Base-by-base conservation (phyloP, 768 basidiomycete genomes). In the Amanita molliuscula region DNA sequence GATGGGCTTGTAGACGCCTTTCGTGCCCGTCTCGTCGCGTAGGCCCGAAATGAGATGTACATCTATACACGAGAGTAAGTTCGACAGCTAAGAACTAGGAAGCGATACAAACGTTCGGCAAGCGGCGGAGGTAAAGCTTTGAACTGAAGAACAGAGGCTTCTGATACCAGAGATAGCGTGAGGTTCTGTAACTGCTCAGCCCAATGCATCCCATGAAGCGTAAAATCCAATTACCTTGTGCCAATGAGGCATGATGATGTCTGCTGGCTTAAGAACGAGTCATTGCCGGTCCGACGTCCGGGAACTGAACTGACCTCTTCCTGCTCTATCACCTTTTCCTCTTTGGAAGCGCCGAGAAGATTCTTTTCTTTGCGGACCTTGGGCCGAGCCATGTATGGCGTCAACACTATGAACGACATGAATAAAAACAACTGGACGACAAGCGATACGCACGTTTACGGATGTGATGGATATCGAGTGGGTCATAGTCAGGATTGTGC, bases 331-430 rank as follows among this genome's bases (percentile, higher is more conserved):
- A 59, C 69, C 41, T 59, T 63, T 15, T 65, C 65, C 37, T 71
- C 71, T 9, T 65, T 63, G 9, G 66, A 65, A 9, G 66, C 65
- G 55, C 65, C 62, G 16, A 97, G 67, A 10, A 99, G 77, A 50
- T 81, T 92, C 67, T 93, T 89, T 65, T 82, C 82, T 59, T 88
- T 92, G 28, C 92, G 76, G 7, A 76, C 64, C 62, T 86, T 92
- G 18, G 69, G 58, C 58, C 79, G 84, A 5, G 84, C 77, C 28
- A 86, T 57, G 63, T 92, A 94, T n/a, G 88, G 81, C 1, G 90
- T 95, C 55, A 99, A 68, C 25, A 85, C 94, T 96, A 16, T 49
- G 29, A 41, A 31, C 55, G 34, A 31, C 50, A 53, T 23, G 48
- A 35, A 8, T 29, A 53, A n/a, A n/a, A n/a, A 31, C 16, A 35